Conservation (phyloP, 1,284 basidiomycete species). For the Microbotryum violaceum region DNA sequence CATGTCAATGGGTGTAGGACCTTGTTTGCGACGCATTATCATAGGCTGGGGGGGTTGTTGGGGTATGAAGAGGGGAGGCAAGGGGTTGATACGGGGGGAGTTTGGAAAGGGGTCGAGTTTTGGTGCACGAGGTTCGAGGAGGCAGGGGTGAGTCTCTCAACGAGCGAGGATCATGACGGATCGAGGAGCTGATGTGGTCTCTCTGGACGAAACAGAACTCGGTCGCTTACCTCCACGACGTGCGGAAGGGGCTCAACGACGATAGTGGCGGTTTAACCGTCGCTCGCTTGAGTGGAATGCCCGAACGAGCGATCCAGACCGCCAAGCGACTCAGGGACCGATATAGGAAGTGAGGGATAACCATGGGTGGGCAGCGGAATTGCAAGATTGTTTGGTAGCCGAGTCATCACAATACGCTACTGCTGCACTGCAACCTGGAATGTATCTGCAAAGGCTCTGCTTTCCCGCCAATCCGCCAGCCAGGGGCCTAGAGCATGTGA, state of each 20-base stretch:
- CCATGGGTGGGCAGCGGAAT: too few species aligned
- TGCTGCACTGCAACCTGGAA: too few species aligned
- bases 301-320: slow-evolving; percentile 38
- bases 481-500: too few species aligned
- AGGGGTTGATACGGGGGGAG: slow-evolving; percentile 4
- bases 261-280: slow-evolving; percentile 90
- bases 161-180: slow-evolving; percentile 3
- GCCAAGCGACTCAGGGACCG: slow-evolving; percentile 2
- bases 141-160: slow-evolving; percentile 50
- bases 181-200: background rate
- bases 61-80: slow-evolving; percentile 47
- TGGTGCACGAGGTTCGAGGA: slow-evolving; percentile 83
- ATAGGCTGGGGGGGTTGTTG: slow-evolving; percentile 73
- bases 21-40: slow-evolving; percentile 95
- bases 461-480: too few species aligned
- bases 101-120: slow-evolving; percentile 56
- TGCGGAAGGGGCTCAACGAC: slow-evolving; percentile 76
- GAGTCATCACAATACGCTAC: too few species aligned
- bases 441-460: too few species aligned
- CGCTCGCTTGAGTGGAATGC: slow-evolving; percentile 80
- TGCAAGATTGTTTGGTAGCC: too few species aligned
- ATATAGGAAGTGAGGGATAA: too few species aligned
- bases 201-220: slow-evolving; percentile 44
- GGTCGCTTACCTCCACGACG: slow-evolving; percentile 74
- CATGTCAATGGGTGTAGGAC: slow-evolving; percentile 67